phyloP scores from a whole-genome alignment of 257 asterid species.

The Marsdenia floribunda region DNA sequence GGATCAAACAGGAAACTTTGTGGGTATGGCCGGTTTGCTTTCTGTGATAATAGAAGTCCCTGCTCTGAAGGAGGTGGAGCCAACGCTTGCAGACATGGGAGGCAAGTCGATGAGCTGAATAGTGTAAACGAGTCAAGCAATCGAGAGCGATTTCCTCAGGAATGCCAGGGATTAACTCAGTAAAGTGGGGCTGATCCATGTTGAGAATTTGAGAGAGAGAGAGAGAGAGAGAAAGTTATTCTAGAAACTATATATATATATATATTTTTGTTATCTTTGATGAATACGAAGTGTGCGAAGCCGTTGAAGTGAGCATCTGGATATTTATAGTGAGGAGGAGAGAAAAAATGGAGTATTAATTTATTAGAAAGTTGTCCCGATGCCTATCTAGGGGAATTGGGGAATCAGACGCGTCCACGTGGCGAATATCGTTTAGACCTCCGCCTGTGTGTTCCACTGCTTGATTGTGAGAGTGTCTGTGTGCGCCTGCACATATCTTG shows the following conservation, averaged over 20 bases:
- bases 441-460: neutral
- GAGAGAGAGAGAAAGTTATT: neutral
- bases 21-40: conserved; percentile 46
- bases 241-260: too few species aligned
- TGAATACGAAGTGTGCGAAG: neutral
- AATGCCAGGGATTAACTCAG: conserved; percentile 62
- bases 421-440: neutral
- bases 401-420: conserved; percentile 7
- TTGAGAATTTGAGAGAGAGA: too few species aligned
- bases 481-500: neutral
- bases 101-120: conserved; percentile 50
- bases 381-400: neutral
- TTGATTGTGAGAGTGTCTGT: neutral
- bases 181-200: conserved; percentile 28
- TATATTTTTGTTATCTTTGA: neutral
- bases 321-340: conserved; percentile 18
- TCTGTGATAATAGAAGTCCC: conserved; percentile 65
- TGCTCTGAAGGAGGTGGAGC: conserved; percentile 53
- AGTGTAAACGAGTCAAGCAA: conserved; percentile 80
- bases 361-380: neutral
- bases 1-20: conserved; percentile 62
- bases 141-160: conserved; percentile 82
- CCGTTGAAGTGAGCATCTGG: neutral
- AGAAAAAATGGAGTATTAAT: neutral
- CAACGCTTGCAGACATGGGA: conserved; percentile 63